These are phyloP conservation scores for Starmera quercuum DNA, from an alignment of 805 yeast genomes.

Conservation along the genomic window DNA sequence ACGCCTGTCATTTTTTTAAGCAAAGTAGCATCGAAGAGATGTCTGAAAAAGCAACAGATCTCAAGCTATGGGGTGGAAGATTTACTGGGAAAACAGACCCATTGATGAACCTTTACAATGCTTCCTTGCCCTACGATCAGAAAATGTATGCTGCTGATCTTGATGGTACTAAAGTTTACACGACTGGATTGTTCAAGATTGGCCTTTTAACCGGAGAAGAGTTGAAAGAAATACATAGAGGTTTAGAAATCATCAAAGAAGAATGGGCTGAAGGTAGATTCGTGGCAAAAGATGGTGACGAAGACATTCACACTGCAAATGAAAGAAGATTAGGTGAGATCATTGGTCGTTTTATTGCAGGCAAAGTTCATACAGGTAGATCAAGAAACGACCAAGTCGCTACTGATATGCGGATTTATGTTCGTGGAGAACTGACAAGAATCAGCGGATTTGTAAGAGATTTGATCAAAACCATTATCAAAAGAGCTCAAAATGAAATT, in stretches of 20 bases:
- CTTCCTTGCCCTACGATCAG: conserved; percentile 92
- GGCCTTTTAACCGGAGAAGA: conserved; percentile 71
- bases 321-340: conserved; percentile 96
- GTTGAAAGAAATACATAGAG: conserved; percentile 72
- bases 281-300: conserved; percentile 82
- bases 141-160: conserved; percentile 92
- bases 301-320: conserved; percentile 97
- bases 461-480: conserved; percentile 60
- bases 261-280: conserved; percentile 78
- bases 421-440: conserved; percentile 64
- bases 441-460: conserved; percentile 45
- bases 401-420: conserved; percentile 95
- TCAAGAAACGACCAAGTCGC: conserved; percentile 98
- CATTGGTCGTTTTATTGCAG: conserved; percentile 89
- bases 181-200: conserved; percentile 74
- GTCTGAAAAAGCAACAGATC: conserved; percentile 44
- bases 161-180: conserved; percentile 90
- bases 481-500: conserved; percentile 79
- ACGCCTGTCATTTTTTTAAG: too few species aligned
- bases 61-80: conserved; percentile 95
- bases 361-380: conserved; percentile 99
- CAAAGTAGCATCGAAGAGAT: too few species aligned
- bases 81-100: conserved; percentile 98
- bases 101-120: conserved; percentile 93
- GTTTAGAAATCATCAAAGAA: conserved; percentile 57